A percentile compares a stretch with the other conserved stretches of the same genome.
These are phyloP conservation scores for Adansonia madagascariensis DNA, from an alignment of 441 rosid genomes.

Conservation along the genomic window DNA sequence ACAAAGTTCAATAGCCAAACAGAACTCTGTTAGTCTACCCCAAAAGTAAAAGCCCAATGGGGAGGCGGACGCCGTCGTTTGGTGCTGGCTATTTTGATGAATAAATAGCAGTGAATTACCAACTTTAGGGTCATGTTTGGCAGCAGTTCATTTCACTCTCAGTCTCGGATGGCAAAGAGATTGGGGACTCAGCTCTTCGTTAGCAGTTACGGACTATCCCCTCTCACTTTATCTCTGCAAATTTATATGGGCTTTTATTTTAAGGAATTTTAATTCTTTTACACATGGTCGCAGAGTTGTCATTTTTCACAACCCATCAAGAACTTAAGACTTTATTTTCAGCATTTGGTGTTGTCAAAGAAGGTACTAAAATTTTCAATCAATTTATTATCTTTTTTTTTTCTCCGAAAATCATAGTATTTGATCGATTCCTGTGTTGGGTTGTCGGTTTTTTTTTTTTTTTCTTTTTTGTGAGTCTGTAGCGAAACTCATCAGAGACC, in stretches of 20 bases:
- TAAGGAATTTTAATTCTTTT: neutral
- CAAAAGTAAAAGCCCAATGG: neutral
- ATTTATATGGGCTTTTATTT: neutral
- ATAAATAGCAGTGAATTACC: neutral
- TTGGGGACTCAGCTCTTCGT: slow-evolving; percentile 47
- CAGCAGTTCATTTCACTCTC: neutral
- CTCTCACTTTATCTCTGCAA: slow-evolving; percentile 2
- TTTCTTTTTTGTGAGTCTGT: neutral
- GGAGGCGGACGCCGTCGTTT: neutral
- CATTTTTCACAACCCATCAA: slow-evolving; percentile 52
- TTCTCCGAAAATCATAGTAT: neutral
- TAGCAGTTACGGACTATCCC: slow-evolving; percentile 39
- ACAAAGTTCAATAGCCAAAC: neutral
- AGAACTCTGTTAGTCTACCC: neutral
- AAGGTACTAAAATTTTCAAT: slow-evolving; percentile 41
- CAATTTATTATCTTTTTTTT: neutral
- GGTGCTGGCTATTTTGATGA: neutral
- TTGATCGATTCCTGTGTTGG: neutral
- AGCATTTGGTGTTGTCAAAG: slow-evolving; percentile 57
- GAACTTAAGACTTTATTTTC: slow-evolving; percentile 53
- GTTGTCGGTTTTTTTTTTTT: neutral
- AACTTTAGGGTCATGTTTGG: neutral
- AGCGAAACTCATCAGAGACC: slow-evolving; percentile 58
- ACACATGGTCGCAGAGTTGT: slow-evolving; percentile 45
- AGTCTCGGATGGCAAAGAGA: slow-evolving; percentile 46